phyloP scores from a whole-genome alignment of 1,284 basidiomycete genomes.

The Cryptococcus sp. region DNA sequence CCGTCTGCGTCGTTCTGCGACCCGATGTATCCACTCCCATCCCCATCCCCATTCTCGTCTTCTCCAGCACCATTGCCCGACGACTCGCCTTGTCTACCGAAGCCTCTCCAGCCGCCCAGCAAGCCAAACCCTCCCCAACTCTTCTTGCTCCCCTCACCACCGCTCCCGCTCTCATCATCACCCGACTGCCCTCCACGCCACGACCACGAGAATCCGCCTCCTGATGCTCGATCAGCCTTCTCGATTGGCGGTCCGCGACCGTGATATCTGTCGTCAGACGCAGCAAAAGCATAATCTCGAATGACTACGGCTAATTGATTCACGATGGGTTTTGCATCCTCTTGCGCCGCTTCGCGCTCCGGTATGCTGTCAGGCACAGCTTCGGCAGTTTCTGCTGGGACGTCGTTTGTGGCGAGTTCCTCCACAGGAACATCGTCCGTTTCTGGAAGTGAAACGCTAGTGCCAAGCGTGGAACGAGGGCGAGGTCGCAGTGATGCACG shows the following conservation, averaged over 20 bases:
- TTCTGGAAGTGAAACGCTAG: slow-evolving; percentile 14
- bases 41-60: slow-evolving; percentile 12
- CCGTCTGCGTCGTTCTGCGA: not conserved
- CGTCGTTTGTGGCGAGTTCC: not conserved
- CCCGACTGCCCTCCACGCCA: slow-evolving; percentile 1
- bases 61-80: slow-evolving; percentile 3
- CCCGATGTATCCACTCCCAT: not conserved
- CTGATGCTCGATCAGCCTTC: not conserved
- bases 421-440: not conserved
- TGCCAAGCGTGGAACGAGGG: slow-evolving; percentile 19
- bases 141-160: slow-evolving; percentile 1
- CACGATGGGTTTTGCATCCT: not conserved
- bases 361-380: too few relatives aligned
- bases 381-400: too few relatives aligned
- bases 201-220: slow-evolving; percentile 7
- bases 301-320: slow-evolving; percentile 23
- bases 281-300: slow-evolving; percentile 43
- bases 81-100: slow-evolving; percentile 13
- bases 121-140: slow-evolving; percentile 34
- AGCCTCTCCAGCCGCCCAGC: slow-evolving; percentile 30
- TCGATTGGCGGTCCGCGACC: slow-evolving; percentile 20
- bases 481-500: slow-evolving; percentile 11
- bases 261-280: slow-evolving; percentile 37
- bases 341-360: not conserved
- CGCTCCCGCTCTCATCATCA: not conserved